Base-by-base conservation (phyloP, 352 stramenopile genomes). In the Globisporangium acanthophoron region DNA sequence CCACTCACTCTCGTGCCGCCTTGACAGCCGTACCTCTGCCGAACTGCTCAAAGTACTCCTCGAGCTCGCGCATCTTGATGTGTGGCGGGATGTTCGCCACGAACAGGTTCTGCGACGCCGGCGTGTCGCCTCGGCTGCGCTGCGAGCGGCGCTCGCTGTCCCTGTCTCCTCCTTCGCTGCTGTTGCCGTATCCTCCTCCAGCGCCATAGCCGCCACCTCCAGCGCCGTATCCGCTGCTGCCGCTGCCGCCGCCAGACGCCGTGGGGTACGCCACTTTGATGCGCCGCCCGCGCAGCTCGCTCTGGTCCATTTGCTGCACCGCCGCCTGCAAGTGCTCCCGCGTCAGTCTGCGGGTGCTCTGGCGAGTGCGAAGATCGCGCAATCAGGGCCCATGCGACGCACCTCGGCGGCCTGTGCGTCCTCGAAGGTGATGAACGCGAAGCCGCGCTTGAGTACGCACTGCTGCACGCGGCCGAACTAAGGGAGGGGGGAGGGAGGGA, bases 21-120 rank as follows among this genome's bases (percentile, higher is more conserved):
- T 41, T 21, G 43, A 29, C 2, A 21, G 2, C 4, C 39, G 12
- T 62, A 77, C 71, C 71, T 69, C 74, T 66, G 49, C 78, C 78
- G 58, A 78, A 88, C 52, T 76, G 52, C 8, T 67, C 74, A 60
- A 88, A 88, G 46, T 73, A 80, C 31, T 72, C 63, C 29, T 85
- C 73, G 44, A 88, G 44, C 18, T 84, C 66, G 54, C 74, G 74
- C 69, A 88, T 79, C 59, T 76, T 83, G 54, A 85, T 71, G 33
- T 88, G 72, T 7, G 78, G 67, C 13, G 74, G 74, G 51, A 88
- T 88, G 58, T 88, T 88, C 50, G 64, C 78, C 45, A 88, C 74
- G 51, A 87, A 88, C 35, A 88, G 54, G 33, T 79, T 88, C 49
- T 61, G 55, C 46, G 74, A 81, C 33, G 67, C 64, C 24, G 59